Conservation (phyloP, 2,329 filamentous ascomycete genomes). For the Onygenales sp. region DNA sequence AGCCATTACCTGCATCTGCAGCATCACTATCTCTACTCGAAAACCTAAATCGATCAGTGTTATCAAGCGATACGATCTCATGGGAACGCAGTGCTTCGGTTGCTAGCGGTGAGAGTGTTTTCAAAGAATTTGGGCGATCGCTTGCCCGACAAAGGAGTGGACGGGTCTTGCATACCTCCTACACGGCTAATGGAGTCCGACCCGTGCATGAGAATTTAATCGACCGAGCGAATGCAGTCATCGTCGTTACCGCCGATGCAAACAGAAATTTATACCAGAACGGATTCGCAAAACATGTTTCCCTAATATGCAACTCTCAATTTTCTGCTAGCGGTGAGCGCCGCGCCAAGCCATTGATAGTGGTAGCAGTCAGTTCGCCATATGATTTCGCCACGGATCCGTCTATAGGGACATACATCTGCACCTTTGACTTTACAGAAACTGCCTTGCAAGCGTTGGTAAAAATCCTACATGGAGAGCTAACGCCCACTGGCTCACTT, state of each 20-base stretch:
- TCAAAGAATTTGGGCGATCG: conserved; percentile 77
- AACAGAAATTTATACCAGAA: conserved; percentile 90
- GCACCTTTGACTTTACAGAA: conserved; percentile 94
- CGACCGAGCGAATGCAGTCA: conserved; percentile 74
- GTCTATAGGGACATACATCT: conserved; percentile 82
- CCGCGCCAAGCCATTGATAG: conserved; percentile 65
- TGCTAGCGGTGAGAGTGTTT: conserved; percentile 89
- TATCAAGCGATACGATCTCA: conserved; percentile 45
- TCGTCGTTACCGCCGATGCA: conserved; percentile 86
- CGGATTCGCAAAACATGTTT: conserved; percentile 90
- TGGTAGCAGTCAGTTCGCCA: conserved; percentile 86
- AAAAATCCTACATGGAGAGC: conserved; percentile 71
- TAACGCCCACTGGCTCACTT: conserved; percentile 46
- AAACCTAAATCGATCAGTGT: conserved; percentile 17
- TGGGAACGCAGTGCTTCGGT: conserved; percentile 54
- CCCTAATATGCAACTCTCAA: conserved; percentile 67
- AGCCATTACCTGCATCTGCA: conserved; percentile 82
- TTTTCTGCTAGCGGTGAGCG: conserved; percentile 28
- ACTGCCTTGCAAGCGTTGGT: conserved; percentile 79
- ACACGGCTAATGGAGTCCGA: conserved; percentile 84
- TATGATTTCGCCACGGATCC: conserved; percentile 95
- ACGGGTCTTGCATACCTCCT: conserved; percentile 85
- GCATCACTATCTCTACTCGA: conserved; percentile 58
- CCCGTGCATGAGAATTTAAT: conserved; percentile 92
- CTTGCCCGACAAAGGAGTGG: conserved; percentile 79